Evolutionary conservation across 352 stramenopile species (phyloP), one percentile per base, ranked within the genome.

Genomic region (Phytophthora brassicae): DNA sequence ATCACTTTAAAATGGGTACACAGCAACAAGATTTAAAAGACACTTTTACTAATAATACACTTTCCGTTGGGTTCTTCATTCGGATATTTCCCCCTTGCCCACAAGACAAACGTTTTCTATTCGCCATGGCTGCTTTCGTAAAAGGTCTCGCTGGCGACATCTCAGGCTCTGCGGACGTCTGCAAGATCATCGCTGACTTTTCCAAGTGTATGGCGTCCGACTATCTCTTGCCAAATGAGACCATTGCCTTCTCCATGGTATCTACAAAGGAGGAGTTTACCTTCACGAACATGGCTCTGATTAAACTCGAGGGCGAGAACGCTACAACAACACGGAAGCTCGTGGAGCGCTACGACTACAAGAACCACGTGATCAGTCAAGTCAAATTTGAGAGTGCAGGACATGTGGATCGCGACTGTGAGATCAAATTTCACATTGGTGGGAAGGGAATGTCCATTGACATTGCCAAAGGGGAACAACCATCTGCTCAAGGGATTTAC

Each of bases 231-330:
- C 81, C 78, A 6, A 52, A 58, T 17, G 74, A 88, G 60, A 67
- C 59, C n/a, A 70, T 90, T 24, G 56, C 71, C 14, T 88, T 90
- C 42, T 74, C 72, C 3, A 65, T 90, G 38, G 49, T 75, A 31
- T 84, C 78, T 9, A 45, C 67, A 6, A 84, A 87, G 35, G 77
- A 88, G 50, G 80, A 86, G 57, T 88, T 85, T 38, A 66, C 73
- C 12, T 84, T 89, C 68, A 87, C 79, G n/a, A 89, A 81, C 66
- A 58, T 84, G 48, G 80, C 80, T 16, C 22, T 89, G 29, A 67
- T 89, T 49, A 63, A 56, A 13, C 49, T 73, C 9, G 41, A 66
- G 39, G 77, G 73, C 19, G 62, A 75, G 38, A 82, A 26, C 35
- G 72, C 77, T 13, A 82, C 64, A 0, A 88, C 77, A 0, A 85